phyloP scores from a whole-genome alignment of 2,329 filamentous ascomycete genomes.

The Plectosphaerella sp. region DNA sequence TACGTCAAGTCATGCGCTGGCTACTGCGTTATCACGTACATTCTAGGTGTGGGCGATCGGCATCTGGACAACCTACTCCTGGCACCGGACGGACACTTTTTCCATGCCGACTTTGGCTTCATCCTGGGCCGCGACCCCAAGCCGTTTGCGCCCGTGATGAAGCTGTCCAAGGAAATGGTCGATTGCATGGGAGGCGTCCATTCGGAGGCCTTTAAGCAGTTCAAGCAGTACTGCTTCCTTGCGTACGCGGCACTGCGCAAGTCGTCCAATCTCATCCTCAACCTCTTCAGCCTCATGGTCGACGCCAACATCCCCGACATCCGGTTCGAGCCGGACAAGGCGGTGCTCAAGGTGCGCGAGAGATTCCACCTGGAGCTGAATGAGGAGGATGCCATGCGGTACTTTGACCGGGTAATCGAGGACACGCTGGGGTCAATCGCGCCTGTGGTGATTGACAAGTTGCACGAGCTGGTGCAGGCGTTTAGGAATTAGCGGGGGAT shows the following conservation, averaged over 20 bases:
- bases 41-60: slow-evolving; percentile 91
- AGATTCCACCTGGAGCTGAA: slow-evolving; percentile 86
- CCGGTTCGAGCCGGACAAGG: slow-evolving; percentile 85
- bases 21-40: slow-evolving; percentile 98
- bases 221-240: slow-evolving; percentile 94
- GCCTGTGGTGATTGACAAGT: slow-evolving; percentile 87
- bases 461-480: slow-evolving; percentile 91
- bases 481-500: slow-evolving; percentile 40
- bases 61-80: slow-evolving; percentile 94
- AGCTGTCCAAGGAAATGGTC: slow-evolving; percentile 96
- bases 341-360: slow-evolving; percentile 91
- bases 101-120: slow-evolving; percentile 97
- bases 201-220: slow-evolving; percentile 78
- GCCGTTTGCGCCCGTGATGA: slow-evolving; percentile 95
- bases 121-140: slow-evolving; percentile 97
- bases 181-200: slow-evolving; percentile 91
- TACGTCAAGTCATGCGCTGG: slow-evolving; percentile 95
- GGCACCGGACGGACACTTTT: slow-evolving; percentile 87
- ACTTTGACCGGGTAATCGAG: slow-evolving; percentile 86
- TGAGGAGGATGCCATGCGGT: slow-evolving; percentile 86
- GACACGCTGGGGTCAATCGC: slow-evolving; percentile 87
- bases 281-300: slow-evolving; percentile 94
- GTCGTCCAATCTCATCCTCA: slow-evolving; percentile 84
- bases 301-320: slow-evolving; percentile 97
- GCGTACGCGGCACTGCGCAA: slow-evolving; percentile 90